Base-by-base conservation (phyloP, 2,329 filamentous ascomycete genomes). In the Arachnopeziza araneosa region DNA sequence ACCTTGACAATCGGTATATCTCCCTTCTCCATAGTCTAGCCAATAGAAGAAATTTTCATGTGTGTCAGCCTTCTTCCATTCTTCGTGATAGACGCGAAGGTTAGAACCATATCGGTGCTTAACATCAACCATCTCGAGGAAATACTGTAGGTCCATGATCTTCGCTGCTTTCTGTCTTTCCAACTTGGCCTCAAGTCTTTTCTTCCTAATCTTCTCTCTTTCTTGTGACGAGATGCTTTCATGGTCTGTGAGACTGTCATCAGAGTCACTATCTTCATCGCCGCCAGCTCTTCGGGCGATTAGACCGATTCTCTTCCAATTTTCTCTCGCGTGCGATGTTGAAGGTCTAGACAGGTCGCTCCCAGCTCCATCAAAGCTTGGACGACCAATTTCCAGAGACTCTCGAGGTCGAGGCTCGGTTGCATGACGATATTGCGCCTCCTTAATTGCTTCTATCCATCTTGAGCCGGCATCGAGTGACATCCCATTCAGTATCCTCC, bases 41-140 rank as follows among this genome's bases (percentile, higher is more conserved):
- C 93, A 96, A 75, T 92, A 93, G 73, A 96, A 96, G 80, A 93
- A 97, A 71, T 95, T 96, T 72, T 96, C 88, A 4, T 85, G 83
- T 0, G 91, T 93, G 26, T 89, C 79, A 1, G 84, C 79, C 62
- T 82, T 84, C 73, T 91, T 91, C 93, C 93, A 97, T 65, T 89
- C 85, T 61, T 85, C 83, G 69, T 97, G 93, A 68, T 96, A 97
- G 32, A 84, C 82, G 32, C 89, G 81, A 55, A 96, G 75, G 66
- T 95, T 96, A 57, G 86, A 88, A 3, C 92, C 93, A 69, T 96
- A 96, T 3, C 92, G 84, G 71, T 97, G 92, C 73, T 96, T 93
- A 53, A 86, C 76, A 71, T 95, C 90, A 8, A 93, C 87, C 88
- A 96, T 93, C 69, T 96, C 85, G 14, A 73, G 78, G 64, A 95